These are phyloP conservation scores for Pyrus betulifolia DNA, from an alignment of 306 rosid species.

Conservation along the genomic window DNA sequence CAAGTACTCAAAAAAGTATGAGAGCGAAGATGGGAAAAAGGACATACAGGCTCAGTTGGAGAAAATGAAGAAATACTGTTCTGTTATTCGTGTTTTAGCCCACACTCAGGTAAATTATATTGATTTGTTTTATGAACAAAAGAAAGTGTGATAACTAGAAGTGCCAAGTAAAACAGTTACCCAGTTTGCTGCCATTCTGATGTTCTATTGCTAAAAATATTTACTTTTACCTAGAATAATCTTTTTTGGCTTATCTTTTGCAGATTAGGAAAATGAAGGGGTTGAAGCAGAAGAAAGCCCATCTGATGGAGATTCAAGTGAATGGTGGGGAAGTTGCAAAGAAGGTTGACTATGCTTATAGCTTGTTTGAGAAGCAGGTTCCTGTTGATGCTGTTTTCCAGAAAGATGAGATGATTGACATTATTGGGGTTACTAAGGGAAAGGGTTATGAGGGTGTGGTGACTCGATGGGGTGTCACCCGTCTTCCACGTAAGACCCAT, in stretches of 20 bases:
- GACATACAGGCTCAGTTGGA: conserved; percentile 47
- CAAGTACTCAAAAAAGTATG: conserved; percentile 48
- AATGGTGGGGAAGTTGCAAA: conserved; percentile 33
- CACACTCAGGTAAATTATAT: conserved; percentile 57
- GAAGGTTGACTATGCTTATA: conserved; percentile 36
- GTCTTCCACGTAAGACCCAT: conserved; percentile 85
- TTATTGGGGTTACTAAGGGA: conserved; percentile 77
- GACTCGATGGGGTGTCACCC: conserved; percentile 83
- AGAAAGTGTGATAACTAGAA: background rate
- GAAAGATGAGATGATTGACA: conserved; percentile 84
- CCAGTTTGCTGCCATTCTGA: no score
- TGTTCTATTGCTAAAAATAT: background rate
- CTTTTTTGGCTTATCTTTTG: background rate
- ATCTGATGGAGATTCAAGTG: conserved; percentile 47
- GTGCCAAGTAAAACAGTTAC: background rate
- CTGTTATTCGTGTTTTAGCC: conserved; percentile 65
- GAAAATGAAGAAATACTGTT: conserved; percentile 56
- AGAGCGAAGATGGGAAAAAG: conserved; percentile 58
- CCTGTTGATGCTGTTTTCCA: conserved; percentile 80
- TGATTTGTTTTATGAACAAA: background rate
- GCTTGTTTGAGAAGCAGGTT: conserved; percentile 38
- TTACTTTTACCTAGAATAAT: background rate
- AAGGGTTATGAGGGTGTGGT: conserved; percentile 88
- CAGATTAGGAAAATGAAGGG: conserved; percentile 41
- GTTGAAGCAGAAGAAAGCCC: conserved; percentile 47